These are phyloP conservation scores for Cordia subcordata DNA, from an alignment of 257 asterid genomes.

Conservation along the genomic window DNA sequence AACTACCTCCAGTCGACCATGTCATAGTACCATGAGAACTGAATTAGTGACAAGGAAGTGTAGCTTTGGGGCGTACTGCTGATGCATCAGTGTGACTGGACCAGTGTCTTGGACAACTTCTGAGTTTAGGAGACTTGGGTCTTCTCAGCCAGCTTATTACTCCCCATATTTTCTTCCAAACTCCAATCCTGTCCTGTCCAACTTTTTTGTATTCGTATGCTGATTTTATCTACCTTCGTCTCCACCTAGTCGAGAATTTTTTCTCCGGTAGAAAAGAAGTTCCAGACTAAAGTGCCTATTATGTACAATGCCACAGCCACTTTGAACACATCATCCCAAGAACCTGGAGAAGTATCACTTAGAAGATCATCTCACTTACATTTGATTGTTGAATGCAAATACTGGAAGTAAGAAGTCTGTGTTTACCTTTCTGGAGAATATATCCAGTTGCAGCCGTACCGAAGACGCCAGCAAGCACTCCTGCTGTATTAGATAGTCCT, in stretches of 20 bases:
- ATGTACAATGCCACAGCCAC: constrained; percentile 75
- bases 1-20: too few relatives aligned
- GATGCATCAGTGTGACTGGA: not conserved
- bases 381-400: not conserved
- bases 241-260: constrained; percentile 57
- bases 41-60: not conserved
- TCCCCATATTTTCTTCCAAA: constrained; percentile 4
- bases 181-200: not conserved
- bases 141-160: not conserved
- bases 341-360: constrained; percentile 41
- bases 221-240: not conserved
- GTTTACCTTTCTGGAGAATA: constrained; percentile 83
- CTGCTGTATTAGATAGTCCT: constrained; percentile 96
- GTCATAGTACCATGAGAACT: not conserved
- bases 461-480: constrained; percentile 93
- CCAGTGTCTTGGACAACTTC: constrained; percentile 4
- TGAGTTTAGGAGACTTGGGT: not conserved
- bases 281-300: constrained; percentile 87
- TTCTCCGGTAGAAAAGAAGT: constrained; percentile 79
- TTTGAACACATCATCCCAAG: constrained; percentile 94
- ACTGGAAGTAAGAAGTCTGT: not conserved
- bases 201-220: not conserved
- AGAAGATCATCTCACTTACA: not conserved
- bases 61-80: not conserved
- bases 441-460: constrained; percentile 99